A percentile compares a stretch with the other conserved stretches of the same genome.
These are phyloP conservation scores for Colletotrichum sp. DNA, from an alignment of 2,329 filamentous ascomycete species.

Conservation along the genomic window DNA sequence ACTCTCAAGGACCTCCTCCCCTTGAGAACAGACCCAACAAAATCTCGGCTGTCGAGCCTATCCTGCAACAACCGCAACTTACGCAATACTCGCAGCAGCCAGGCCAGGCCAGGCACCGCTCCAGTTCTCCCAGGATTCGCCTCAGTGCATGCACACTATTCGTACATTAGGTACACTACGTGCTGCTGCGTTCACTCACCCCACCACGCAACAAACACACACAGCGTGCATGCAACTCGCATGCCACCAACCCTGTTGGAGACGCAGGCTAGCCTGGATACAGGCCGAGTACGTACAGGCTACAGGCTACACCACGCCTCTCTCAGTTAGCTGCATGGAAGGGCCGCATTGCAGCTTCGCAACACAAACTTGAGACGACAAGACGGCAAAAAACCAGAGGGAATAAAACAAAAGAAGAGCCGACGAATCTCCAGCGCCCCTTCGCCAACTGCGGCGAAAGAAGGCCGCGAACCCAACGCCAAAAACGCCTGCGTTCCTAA, in stretches of 20 bases:
- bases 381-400: background rate
- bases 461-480: background rate
- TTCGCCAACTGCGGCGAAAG: background rate
- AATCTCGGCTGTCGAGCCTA: background rate
- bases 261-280: background rate
- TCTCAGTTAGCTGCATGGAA: slow-evolving; percentile 13
- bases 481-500: background rate
- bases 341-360: slow-evolving; percentile 10
- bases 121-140: background rate
- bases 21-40: background rate
- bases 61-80: background rate
- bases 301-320: background rate
- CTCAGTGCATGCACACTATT: background rate
- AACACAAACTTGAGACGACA: slow-evolving; percentile 13
- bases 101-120: background rate
- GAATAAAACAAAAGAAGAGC: background rate
- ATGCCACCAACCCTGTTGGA: background rate
- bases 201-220: background rate
- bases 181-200: background rate
- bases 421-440: background rate
- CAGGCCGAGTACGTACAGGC: slow-evolving; percentile 1
- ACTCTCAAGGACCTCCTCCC: background rate
- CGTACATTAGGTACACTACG: background rate
- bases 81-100: background rate
- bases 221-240: background rate